A percentile compares a stretch with the other conserved stretches of the same genome.
Evolutionary conservation across 2,329 filamentous ascomycete genomes (phyloP).

Genomic region (Fusarium luffae): DNA sequence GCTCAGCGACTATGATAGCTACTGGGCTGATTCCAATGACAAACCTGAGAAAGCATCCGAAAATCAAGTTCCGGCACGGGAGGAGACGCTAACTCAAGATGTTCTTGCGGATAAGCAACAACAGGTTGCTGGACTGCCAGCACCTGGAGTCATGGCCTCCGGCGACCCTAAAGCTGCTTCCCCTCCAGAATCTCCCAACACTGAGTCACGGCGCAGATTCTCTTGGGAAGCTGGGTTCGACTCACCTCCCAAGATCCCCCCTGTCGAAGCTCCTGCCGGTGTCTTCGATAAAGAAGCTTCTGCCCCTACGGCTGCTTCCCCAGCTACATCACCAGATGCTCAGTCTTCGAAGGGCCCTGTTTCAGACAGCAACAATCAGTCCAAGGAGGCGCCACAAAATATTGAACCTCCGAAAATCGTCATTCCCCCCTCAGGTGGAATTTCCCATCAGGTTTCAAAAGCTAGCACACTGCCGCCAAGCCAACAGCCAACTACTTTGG

Average conservation of each 20-base stretch:
- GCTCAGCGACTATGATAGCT: slow-evolving; percentile 74
- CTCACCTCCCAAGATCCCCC: slow-evolving; percentile 30
- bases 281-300: slow-evolving; percentile 14
- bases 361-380: slow-evolving; percentile 15
- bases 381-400: slow-evolving; percentile 27
- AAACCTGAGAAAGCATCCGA: slow-evolving; percentile 17
- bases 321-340: slow-evolving; percentile 15
- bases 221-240: slow-evolving; percentile 52
- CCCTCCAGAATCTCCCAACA: slow-evolving; percentile 6
- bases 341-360: slow-evolving; percentile 28
- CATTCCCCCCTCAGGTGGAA: slow-evolving; percentile 35
- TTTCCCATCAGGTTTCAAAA: slow-evolving; percentile 44
- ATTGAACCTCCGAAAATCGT: slow-evolving; percentile 36
- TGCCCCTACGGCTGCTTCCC: slow-evolving; percentile 21
- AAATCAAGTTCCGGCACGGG: slow-evolving; percentile 6
- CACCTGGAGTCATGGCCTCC: background rate
- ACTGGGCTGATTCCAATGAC: slow-evolving; percentile 62
- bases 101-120: background rate
- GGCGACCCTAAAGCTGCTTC: slow-evolving; percentile 14
- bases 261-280: slow-evolving; percentile 17
- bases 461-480: slow-evolving; percentile 34
- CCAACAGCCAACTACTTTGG: slow-evolving; percentile 44
- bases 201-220: slow-evolving; percentile 48
- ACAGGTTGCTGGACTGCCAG: background rate
- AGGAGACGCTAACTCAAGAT: slow-evolving; percentile 5